Conservation (phyloP, 2,329 filamentous ascomycete species). For the Periglandula ipomoeae region DNA sequence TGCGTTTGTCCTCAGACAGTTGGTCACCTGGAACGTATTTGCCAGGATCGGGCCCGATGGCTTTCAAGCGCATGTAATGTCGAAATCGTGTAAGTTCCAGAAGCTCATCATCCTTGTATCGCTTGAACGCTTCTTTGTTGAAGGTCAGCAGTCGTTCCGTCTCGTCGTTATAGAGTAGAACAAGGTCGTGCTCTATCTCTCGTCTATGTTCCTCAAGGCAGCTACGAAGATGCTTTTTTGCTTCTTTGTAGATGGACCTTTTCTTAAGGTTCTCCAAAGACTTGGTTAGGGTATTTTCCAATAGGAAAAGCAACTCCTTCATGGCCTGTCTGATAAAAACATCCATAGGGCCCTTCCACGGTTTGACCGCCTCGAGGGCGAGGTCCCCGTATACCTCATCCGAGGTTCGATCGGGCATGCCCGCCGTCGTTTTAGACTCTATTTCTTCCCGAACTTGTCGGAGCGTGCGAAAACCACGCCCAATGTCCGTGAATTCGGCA, state of each 20-base stretch:
- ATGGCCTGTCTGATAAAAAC: conserved; percentile 40
- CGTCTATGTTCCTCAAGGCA: conserved; percentile 34
- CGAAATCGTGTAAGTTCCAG: conserved; percentile 37
- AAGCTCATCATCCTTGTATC: conserved; percentile 37
- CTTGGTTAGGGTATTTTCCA: conserved; percentile 36
- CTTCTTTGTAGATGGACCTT: conserved; percentile 40
- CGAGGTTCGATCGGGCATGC: conserved; percentile 49
- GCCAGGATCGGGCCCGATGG: conserved; percentile 20
- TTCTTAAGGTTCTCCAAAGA: conserved; percentile 39
- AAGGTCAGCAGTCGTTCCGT: conserved; percentile 47
- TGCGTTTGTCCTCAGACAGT: conserved; percentile 38
- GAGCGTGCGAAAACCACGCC: conserved; percentile 35
- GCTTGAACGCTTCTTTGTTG: conserved; percentile 37
- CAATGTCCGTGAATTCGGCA: conserved; percentile 26
- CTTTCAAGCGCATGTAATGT: conserved; percentile 38
- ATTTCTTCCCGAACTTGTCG: conserved; percentile 46
- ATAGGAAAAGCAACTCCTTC: conserved; percentile 34
- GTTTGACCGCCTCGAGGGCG: conserved; percentile 44
- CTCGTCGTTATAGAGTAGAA: conserved; percentile 43
- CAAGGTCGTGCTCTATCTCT: conserved; percentile 28
- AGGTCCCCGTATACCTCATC: conserved; percentile 51
- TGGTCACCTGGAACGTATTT: conserved; percentile 8
- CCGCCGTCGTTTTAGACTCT: conserved; percentile 41
- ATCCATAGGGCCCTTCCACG: conserved; percentile 47
- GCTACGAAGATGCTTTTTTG: conserved; percentile 29